These are phyloP conservation scores for Barbarea vulgaris DNA, from an alignment of 345 rosid genomes.

Conservation along the genomic window DNA sequence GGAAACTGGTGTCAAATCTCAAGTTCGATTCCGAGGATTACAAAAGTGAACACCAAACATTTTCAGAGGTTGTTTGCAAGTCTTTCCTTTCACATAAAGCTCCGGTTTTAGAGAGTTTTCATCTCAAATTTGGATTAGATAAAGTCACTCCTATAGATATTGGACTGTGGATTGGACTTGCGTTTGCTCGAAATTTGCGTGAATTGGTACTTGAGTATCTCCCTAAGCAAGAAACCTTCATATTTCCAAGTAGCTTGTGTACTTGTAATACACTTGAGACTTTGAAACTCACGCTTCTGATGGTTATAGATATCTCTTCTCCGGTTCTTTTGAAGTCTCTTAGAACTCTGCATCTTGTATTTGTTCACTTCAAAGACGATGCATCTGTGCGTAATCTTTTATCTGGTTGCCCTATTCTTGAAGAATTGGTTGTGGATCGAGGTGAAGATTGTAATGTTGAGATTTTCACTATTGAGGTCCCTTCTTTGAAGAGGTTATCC, in stretches of 20 bases:
- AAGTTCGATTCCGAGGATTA: background rate
- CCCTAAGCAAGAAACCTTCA: background rate
- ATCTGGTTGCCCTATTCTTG: background rate
- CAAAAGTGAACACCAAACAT: background rate
- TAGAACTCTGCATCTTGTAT: background rate
- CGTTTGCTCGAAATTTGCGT: slow-evolving; percentile 8
- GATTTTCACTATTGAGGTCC: background rate
- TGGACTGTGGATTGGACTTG: too few relatives aligned
- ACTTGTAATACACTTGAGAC: slow-evolving; percentile 14
- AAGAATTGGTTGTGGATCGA: background rate
- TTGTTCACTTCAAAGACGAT: background rate
- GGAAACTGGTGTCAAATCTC: background rate
- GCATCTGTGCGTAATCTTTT: background rate
- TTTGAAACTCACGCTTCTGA: background rate
- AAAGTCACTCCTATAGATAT: background rate
- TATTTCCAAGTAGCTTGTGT: background rate
- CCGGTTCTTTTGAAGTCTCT: background rate
- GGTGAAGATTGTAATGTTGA: background rate
- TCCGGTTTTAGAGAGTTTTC: background rate
- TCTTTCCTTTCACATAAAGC: background rate
- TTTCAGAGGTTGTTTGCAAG: slow-evolving; percentile 2
- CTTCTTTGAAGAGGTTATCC: slow-evolving; percentile 1
- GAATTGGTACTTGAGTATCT: background rate
- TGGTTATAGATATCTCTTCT: background rate
- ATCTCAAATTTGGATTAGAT: background rate